Percentiles rank a stretch among this genome's conserved stretches.
Conservation (phyloP, 257 asterid genomes). For the Gynochthodes officinalis region DNA sequence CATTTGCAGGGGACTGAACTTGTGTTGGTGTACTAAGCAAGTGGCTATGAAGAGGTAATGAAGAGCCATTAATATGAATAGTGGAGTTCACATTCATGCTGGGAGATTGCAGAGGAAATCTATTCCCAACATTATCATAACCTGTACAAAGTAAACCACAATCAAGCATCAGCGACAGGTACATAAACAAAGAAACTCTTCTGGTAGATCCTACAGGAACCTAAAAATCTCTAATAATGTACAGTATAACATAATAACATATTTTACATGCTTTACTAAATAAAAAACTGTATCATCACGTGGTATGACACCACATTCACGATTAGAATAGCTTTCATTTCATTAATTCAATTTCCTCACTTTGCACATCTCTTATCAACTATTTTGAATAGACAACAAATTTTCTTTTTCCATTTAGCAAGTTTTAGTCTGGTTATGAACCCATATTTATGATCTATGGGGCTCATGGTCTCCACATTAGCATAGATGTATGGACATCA, state of each 20-base stretch:
- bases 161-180: slow-evolving; percentile 7
- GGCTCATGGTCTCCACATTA: neutral
- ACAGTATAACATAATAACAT: neutral
- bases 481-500: neutral
- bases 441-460: neutral
- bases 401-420: neutral
- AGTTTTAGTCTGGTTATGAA: neutral
- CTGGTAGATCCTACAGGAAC: too few species aligned
- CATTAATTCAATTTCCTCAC: neutral
- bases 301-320: neutral
- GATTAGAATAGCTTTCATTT: neutral
- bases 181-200: slow-evolving; percentile 2
- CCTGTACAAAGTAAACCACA: slow-evolving; percentile 40
- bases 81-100: slow-evolving; percentile 54
- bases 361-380: neutral
- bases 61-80: slow-evolving; percentile 38
- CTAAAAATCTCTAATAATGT: neutral
- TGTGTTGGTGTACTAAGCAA: slow-evolving; percentile 40
- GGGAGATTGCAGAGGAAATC: slow-evolving; percentile 46
- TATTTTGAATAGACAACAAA: neutral
- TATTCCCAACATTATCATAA: slow-evolving; percentile 43
- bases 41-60: slow-evolving; percentile 48
- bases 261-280: neutral
- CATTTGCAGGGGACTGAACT: slow-evolving; percentile 46
- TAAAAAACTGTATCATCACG: neutral